Percentiles rank a stretch among this genome's conserved stretches.
Conservation (phyloP, 805 yeast genomes). For the Candida sakaeoensis region DNA sequence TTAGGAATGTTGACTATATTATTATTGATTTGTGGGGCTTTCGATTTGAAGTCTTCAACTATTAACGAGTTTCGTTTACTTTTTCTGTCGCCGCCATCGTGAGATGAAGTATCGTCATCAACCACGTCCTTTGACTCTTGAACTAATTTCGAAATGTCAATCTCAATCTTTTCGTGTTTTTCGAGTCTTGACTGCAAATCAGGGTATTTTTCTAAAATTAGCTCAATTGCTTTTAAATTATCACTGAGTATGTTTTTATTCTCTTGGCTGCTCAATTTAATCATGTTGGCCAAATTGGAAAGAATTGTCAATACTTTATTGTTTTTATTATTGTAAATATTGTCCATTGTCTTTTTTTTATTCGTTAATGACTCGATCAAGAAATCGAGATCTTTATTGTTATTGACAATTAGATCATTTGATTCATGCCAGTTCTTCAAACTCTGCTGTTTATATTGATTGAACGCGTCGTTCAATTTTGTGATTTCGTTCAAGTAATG, state of each 20-base stretch:
- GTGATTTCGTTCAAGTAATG: conserved; percentile 45
- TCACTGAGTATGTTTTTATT: conserved; percentile 42
- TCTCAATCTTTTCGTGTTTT: conserved; percentile 23
- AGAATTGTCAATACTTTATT: conserved; percentile 41
- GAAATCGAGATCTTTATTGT: conserved; percentile 49
- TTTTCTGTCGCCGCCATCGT: conserved; percentile 17
- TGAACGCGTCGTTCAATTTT: conserved; percentile 33
- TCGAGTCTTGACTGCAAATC: conserved; percentile 29
- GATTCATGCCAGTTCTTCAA: conserved; percentile 33
- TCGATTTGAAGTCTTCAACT: conserved; percentile 17
- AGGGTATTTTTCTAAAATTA: conserved; percentile 34
- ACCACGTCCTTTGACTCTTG: conserved; percentile 30
- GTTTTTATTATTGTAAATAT: conserved; percentile 46
- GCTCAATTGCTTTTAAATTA: conserved; percentile 42
- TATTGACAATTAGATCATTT: conserved; percentile 32
- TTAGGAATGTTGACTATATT: conserved; percentile 9
- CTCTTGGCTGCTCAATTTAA: conserved; percentile 49
- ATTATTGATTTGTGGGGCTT: conserved; percentile 8
- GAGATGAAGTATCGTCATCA: conserved; percentile 28
- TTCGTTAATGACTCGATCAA: conserved; percentile 46
- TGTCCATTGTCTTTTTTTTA: conserved; percentile 48
- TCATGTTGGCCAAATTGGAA: conserved; percentile 38
- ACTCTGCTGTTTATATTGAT: conserved; percentile 33
- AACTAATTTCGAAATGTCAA: conserved; percentile 34
- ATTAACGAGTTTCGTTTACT: conserved; percentile 31